Evolutionary conservation across 2,329 filamentous ascomycete species (phyloP), one percentile per base, ranked within the genome.

Genomic region (Chaetomiaceae sp.): DNA sequence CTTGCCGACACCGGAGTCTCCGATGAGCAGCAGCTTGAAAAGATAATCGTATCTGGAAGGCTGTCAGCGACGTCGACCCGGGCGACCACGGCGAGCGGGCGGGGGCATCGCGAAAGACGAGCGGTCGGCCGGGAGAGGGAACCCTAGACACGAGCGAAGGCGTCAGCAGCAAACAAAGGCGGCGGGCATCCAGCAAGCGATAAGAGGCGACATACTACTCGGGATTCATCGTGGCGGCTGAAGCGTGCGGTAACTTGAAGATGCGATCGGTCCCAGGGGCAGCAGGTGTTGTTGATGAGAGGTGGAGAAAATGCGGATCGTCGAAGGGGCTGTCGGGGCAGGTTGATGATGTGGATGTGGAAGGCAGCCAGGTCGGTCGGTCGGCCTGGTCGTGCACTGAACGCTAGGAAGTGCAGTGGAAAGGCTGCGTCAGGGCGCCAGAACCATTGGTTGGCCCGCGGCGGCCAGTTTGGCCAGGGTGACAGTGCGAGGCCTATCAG

Each of bases 11-110:
- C 93, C 93, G 70, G 93, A 98, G 71, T 98, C 93, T 73, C 93
- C 93, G 83, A 98, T 98, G 77, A 98, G 91, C 72, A 98, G 88
- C 59, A 98, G 89, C 84, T 98, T 98, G 84, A 98, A 98, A 66
- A 98, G 89, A 72, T 98, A 98, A 71, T 98, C 93, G 86, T 98
- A 98, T 93, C 93, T 97, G 66, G 50, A 47, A 39, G 19, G 20
- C 38, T 49, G 50, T 67, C 48, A 65, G 60, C 40, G 43, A 41
- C 18, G 38, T 15, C 19, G 33, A 34, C 11, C 14, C 22, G 38
- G 38, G n/a, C n/a, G 27, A 45, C 37, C 27, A 42, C 45, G 45
- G 26, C 39, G 45, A 38, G 10, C 20, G 17, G 32, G 32, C 8
- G 14, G n/a, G n/a, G 46, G 37, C 41, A 40, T 22, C 22, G 53